Conservation (phyloP, 2,329 filamentous ascomycete genomes). For the Pleomassaria siparia region DNA sequence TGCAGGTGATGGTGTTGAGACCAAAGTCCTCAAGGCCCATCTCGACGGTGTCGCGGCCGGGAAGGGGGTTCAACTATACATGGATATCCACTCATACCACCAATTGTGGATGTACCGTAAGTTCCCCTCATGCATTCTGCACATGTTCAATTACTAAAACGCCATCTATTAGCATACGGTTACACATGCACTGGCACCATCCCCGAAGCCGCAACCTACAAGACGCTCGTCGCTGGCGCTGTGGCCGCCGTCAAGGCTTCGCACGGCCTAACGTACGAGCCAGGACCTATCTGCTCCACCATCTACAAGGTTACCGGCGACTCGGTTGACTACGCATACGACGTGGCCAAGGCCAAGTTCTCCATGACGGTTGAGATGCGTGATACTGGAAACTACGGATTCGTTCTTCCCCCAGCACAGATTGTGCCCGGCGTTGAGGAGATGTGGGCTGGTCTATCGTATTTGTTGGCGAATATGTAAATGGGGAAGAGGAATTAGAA, state of each 20-base stretch:
- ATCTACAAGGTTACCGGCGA: conserved; percentile 60
- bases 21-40: conserved; percentile 49
- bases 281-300: conserved; percentile 58
- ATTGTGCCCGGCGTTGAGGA: conserved; percentile 52
- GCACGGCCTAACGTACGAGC: conserved; percentile 49
- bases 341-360: conserved; percentile 46
- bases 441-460: conserved; percentile 47
- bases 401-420: conserved; percentile 53
- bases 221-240: conserved; percentile 52
- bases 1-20: conserved; percentile 39
- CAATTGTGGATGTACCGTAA: conserved; percentile 29
- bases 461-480: conserved; percentile 15
- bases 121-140: not conserved
- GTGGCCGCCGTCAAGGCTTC: conserved; percentile 59
- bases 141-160: not conserved
- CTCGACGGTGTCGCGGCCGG: conserved; percentile 47
- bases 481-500: not conserved
- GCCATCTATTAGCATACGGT: conserved; percentile 57
- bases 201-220: conserved; percentile 52
- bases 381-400: conserved; percentile 52
- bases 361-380: conserved; percentile 54
- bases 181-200: conserved; percentile 57
- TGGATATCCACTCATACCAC: conserved; percentile 65
- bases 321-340: conserved; percentile 49
- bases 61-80: conserved; percentile 61